phyloP scores from a whole-genome alignment of 1,139 yeast species.

The Candida sanyaensis region DNA sequence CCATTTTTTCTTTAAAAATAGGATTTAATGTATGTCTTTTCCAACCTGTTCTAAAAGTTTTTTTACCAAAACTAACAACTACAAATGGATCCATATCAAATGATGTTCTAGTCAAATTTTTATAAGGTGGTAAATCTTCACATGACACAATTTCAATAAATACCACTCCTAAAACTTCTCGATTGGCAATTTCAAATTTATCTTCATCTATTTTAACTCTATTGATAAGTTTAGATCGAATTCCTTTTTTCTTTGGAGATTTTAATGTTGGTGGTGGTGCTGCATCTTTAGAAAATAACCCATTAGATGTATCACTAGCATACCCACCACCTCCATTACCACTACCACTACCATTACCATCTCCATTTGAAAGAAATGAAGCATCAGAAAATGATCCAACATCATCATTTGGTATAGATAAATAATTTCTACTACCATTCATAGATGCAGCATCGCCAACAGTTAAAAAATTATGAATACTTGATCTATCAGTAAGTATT shows the following conservation, averaged over 20 bases:
- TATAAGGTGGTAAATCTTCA: conserved; percentile 67
- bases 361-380: conserved; percentile 20
- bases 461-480: background rate
- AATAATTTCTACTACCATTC: background rate
- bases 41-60: conserved; percentile 85
- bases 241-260: conserved; percentile 6
- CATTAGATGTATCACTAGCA: conserved; percentile 10
- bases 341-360: too few relatives aligned
- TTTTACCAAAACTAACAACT: conserved; percentile 86
- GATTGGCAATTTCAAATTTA: conserved; percentile 33
- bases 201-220: conserved; percentile 10
- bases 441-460: background rate
- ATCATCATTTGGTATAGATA: conserved; percentile 8
- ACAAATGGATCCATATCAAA: conserved; percentile 98
- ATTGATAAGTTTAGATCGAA: conserved; percentile 10
- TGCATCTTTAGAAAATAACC: conserved; percentile 3
- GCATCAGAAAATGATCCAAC: conserved; percentile 25
- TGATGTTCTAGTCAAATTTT: conserved; percentile 63
- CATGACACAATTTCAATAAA: conserved; percentile 77
- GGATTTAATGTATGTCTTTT: conserved; percentile 84
- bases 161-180: conserved; percentile 66
- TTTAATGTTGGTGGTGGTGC: background rate
- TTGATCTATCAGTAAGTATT: conserved; percentile 8
- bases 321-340: conserved; percentile 1
- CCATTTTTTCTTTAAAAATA: conserved; percentile 73